Evolutionary conservation across 2,329 filamentous ascomycete species (phyloP).

Genomic region (Teratosphaeria epicoccoides): DNA sequence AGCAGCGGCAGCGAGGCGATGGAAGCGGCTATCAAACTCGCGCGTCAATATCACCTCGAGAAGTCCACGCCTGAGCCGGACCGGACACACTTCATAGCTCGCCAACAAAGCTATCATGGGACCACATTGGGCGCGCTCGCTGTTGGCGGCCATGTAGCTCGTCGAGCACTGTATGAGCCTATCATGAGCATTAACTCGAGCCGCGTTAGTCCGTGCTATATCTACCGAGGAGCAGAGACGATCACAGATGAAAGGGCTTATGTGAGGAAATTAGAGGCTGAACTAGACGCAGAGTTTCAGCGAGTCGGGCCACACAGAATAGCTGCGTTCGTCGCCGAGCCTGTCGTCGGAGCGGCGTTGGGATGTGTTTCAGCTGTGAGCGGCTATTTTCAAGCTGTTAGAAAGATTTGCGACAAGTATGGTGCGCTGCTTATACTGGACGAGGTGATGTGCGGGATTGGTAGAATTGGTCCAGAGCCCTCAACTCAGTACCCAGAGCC

Average conservation of each 20-base stretch:
- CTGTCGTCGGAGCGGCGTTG: conserved; percentile 58
- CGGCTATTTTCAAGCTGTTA: conserved; percentile 61
- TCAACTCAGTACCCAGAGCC: conserved; percentile 19
- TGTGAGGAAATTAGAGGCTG: conserved; percentile 48
- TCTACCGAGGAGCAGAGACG: conserved; percentile 46
- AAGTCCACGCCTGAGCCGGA: conserved; percentile 40
- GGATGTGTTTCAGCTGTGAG: conserved; percentile 56
- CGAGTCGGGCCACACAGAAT: conserved; percentile 54
- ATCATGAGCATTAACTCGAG: conserved; percentile 45
- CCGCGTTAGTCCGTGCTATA: conserved; percentile 56
- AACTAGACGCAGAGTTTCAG: conserved; percentile 58
- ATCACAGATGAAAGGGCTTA: conserved; percentile 46
- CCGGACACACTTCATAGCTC: conserved; percentile 52
- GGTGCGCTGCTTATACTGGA: conserved; percentile 68
- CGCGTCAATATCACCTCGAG: conserved; percentile 56
- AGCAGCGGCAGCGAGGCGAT: conserved; percentile 55
- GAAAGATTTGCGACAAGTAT: conserved; percentile 56
- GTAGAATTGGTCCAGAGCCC: conserved; percentile 41
- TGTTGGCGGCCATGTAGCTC: conserved; percentile 50
- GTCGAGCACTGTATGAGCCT: conserved; percentile 52
- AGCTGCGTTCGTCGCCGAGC: conserved; percentile 63
- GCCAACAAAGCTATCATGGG: conserved; percentile 59
- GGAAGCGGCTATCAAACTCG: conserved; percentile 58
- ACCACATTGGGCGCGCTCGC: conserved; percentile 57
- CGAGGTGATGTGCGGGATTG: conserved; percentile 64